A percentile compares a stretch with the other conserved stretches of the same genome.
These are phyloP conservation scores for Prillingera fragicola DNA, from an alignment of 1,284 basidiomycete species.

Conservation along the genomic window DNA sequence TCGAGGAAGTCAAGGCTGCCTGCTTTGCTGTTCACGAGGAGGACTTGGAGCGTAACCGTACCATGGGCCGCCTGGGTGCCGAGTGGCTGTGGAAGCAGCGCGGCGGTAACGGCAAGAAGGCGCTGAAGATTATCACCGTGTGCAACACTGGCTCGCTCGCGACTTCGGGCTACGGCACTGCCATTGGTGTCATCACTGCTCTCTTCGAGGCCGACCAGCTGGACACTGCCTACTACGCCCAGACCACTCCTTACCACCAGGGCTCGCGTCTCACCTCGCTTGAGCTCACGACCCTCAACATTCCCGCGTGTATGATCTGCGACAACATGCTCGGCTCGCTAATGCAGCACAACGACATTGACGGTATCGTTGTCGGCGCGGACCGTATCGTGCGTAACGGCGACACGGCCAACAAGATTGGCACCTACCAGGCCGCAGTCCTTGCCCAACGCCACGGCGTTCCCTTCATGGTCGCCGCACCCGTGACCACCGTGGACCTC, in stretches of 20 bases:
- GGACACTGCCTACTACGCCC: slow-evolving; percentile 77
- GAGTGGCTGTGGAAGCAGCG: slow-evolving; percentile 69
- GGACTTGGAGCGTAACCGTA: slow-evolving; percentile 73
- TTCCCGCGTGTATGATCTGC: slow-evolving; percentile 83
- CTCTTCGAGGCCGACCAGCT: slow-evolving; percentile 71
- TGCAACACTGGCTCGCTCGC: slow-evolving; percentile 92
- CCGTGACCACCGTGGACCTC: slow-evolving; percentile 81
- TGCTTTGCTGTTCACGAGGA: slow-evolving; percentile 63
- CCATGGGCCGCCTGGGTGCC: slow-evolving; percentile 74
- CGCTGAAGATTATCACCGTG: slow-evolving; percentile 78
- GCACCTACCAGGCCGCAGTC: slow-evolving; percentile 85
- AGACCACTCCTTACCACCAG: slow-evolving; percentile 87
- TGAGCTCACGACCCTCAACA: slow-evolving; percentile 72
- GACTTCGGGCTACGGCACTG: slow-evolving; percentile 89
- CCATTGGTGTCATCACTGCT: slow-evolving; percentile 84
- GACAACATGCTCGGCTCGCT: slow-evolving; percentile 91
- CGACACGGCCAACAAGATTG: slow-evolving; percentile 92
- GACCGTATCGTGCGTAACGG: slow-evolving; percentile 83
- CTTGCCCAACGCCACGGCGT: slow-evolving; percentile 76
- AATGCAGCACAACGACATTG: slow-evolving; percentile 77
- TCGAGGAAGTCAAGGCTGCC: slow-evolving; percentile 55
- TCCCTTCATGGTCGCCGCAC: slow-evolving; percentile 84
- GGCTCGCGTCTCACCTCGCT: slow-evolving; percentile 69
- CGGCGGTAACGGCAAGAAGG: slow-evolving; percentile 48
- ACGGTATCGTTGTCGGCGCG: slow-evolving; percentile 80